Evolutionary conservation across 148 eudicot species (phyloP).

Genomic region (Spergularia bocconei): DNA sequence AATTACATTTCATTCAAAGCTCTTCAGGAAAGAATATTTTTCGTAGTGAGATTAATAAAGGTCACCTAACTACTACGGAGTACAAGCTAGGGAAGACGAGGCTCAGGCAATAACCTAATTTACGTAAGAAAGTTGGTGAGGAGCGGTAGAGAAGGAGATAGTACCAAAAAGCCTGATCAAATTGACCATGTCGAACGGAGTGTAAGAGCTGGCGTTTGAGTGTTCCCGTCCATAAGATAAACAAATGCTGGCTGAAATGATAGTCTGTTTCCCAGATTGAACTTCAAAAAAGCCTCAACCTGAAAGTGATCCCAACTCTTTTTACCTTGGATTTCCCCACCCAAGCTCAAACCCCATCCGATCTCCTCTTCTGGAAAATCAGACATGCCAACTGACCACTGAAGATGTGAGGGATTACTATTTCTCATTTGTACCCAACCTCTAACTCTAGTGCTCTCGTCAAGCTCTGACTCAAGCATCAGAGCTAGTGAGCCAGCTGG

Average conservation of each 20-base stretch:
- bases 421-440: constrained; percentile 77
- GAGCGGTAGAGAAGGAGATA: neutral
- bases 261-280: constrained; percentile 54
- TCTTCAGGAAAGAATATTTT: neutral
- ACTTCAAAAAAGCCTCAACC: constrained; percentile 64
- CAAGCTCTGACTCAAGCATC: constrained; percentile 69
- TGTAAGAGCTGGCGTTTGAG: constrained; percentile 65
- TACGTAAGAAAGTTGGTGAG: neutral
- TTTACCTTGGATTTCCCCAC: constrained; percentile 51
- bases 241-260: constrained; percentile 64
- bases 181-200: constrained; percentile 68
- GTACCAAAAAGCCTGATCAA: constrained; percentile 22
- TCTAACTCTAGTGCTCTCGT: constrained; percentile 61
- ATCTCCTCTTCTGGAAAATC: constrained; percentile 79
- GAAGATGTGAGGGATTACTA: constrained; percentile 39
- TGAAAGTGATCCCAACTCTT: constrained; percentile 65
- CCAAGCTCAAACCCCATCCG: constrained; percentile 89
- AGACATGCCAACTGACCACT: constrained; percentile 74
- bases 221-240: constrained; percentile 51
- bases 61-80: neutral
- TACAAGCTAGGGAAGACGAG: neutral
- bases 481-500: constrained; percentile 54
- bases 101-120: neutral
- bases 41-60: neutral
- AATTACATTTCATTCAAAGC: neutral